phyloP scores from a whole-genome alignment of 352 stramenopile genomes.

The Pythium brassicae region DNA sequence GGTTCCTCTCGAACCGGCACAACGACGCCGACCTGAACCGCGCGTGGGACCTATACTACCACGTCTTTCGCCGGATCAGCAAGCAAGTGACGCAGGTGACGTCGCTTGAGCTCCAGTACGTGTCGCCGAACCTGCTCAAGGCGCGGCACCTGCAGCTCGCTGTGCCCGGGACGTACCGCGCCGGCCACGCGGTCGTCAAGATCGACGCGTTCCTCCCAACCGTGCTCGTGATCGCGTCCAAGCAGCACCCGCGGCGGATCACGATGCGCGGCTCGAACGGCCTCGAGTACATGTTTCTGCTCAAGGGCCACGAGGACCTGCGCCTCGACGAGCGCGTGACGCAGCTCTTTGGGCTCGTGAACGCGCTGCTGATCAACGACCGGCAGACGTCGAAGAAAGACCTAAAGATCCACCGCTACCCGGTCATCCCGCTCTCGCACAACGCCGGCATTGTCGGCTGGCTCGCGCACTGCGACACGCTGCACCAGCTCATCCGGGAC shows the following conservation, averaged over 20 bases:
- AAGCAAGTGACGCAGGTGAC: conserved; percentile 92
- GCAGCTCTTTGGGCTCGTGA: conserved; percentile 99
- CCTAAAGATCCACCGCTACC: conserved; percentile 97
- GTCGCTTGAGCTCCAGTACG: conserved; percentile 94
- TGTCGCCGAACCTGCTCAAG: conserved; percentile 91
- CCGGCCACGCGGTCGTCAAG: conserved; percentile 63
- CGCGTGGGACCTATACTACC: conserved; percentile 98
- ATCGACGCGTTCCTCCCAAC: conserved; percentile 89
- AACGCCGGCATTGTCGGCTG: conserved; percentile 98
- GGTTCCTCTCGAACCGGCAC: conserved; percentile 48
- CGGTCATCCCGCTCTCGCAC: conserved; percentile 97
- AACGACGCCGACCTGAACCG: conserved; percentile 90
- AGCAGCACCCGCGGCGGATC: conserved; percentile 95
- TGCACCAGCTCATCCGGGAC: conserved; percentile 96
- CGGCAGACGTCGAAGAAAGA: conserved; percentile 95
- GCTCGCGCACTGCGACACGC: conserved; percentile 97
- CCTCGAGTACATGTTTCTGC: conserved; percentile 97
- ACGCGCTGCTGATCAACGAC: conserved; percentile 97
- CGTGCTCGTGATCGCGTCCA: conserved; percentile 97
- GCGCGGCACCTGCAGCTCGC: conserved; percentile 93
- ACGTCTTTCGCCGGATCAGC: conserved; percentile 93
- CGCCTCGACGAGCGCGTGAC: conserved; percentile 99
- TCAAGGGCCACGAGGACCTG: conserved; percentile 99
- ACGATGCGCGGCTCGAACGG: conserved; percentile 96
- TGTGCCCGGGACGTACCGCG: conserved; percentile 91